phyloP scores from a whole-genome alignment of 768 basidiomycete genomes.

The Tricholoma furcatifolium region DNA sequence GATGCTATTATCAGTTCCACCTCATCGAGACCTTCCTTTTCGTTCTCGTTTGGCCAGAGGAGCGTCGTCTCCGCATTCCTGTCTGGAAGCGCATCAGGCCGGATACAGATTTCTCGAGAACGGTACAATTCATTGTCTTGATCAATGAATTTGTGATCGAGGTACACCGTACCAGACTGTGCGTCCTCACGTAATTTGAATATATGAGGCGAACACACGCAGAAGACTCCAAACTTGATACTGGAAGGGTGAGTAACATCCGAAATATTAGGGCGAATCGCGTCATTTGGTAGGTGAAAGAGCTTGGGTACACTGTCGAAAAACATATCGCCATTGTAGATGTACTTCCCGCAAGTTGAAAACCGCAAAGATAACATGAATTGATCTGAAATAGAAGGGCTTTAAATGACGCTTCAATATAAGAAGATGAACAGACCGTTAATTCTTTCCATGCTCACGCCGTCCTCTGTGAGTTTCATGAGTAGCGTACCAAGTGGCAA shows the following conservation, averaged over 20 bases:
- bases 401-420: neutral
- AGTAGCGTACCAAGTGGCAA: neutral
- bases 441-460: neutral
- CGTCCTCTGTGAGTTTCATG: neutral
- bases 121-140: neutral
- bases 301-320: neutral
- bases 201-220: slow-evolving; percentile 2
- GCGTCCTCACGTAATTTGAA: slow-evolving; percentile 3
- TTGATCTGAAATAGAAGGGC: neutral
- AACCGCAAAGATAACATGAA: neutral
- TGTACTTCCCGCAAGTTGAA: slow-evolving; percentile 2
- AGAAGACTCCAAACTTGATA: neutral
- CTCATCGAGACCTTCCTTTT: neutral
- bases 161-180: neutral
- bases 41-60: slow-evolving; percentile 6
- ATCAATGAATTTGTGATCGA: neutral
- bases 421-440: neutral
- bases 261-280: neutral
- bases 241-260: neutral
- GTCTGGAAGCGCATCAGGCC: neutral
- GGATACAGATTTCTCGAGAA: slow-evolving; percentile 5
- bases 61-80: neutral
- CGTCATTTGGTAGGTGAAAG: neutral
- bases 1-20: slow-evolving; percentile 1
- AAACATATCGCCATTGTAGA: neutral